Evolutionary conservation across 2,329 filamentous ascomycete genomes (phyloP), one percentile per base, ranked within the genome.

Genomic region (Aspergillus terreus): DNA sequence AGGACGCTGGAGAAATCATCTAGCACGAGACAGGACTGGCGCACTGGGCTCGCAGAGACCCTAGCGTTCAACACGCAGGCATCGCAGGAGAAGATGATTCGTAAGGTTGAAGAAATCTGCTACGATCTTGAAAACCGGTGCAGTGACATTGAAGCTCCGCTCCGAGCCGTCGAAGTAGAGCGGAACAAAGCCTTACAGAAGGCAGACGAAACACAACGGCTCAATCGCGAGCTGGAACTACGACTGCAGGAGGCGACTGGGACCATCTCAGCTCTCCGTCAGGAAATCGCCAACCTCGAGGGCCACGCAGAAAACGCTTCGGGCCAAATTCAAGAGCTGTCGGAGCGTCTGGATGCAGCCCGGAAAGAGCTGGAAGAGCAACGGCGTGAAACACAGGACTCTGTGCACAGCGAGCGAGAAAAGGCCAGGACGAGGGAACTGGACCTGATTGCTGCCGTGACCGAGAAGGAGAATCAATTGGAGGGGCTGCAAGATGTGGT

Each of bases 71-170:
- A 72, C 56, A 70, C 75, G 12, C 67, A 65, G 12, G 66, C 71
- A 23, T 75, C 78, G 30, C 69, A 78, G 6, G 70, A 78, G n/a
- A 67, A 65, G 2, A 66, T 84, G 7, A 63, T 80, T 25, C 69
- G 72, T 9, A 72, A 77, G 17, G 75, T 84, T 14, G 71, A 76
- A 14, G 73, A 78, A 32, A 76, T 80, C 11, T 84, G 81, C 58
- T 72, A 75, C 21, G 80, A 82, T 50, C 69, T 85, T 1, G 82
- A 85, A 58, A 67, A 66, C 9, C 76, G 82, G 6, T 85, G 82
- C 59, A 72, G 78, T 32, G 74, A 74, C 30, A 71, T 79, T 2
- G 82, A 85, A 64, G 72, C 72, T 45, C 82, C 82, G 5, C 67
- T 84, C 11, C 72, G 73, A 4, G 65, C 68, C 14, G 78, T 59